Conservation (phyloP, 192 early-diverging fungal genomes). For the Backusella parvicylindrica region DNA sequence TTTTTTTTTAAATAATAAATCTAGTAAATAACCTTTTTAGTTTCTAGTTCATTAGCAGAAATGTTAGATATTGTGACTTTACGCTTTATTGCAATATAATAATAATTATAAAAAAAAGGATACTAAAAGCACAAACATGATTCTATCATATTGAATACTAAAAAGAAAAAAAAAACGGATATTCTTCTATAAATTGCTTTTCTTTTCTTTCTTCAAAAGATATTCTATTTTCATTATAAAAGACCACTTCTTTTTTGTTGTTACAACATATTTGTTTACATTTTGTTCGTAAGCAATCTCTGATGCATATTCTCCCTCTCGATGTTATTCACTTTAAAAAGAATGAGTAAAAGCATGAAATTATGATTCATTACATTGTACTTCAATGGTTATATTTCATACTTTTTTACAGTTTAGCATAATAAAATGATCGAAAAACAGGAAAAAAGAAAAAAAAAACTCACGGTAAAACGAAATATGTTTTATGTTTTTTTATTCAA, state of each 20-base stretch:
- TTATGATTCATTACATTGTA: too few relatives aligned
- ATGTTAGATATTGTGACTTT: not conserved
- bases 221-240: not conserved
- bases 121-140: not conserved
- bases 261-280: not conserved
- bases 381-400: too few relatives aligned
- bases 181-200: not conserved
- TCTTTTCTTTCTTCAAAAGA: not conserved
- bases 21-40: not conserved
- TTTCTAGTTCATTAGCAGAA: not conserved
- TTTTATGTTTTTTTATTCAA: not conserved
- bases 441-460: not conserved
- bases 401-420: not conserved
- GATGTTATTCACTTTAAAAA: too few relatives aligned
- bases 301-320: not conserved
- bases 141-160: not conserved
- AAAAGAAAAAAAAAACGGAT: not conserved
- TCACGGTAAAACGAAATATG: not conserved
- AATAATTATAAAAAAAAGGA: not conserved
- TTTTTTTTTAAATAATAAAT: too few relatives aligned
- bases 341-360: not conserved
- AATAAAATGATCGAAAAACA: not conserved
- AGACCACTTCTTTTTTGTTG: not conserved
- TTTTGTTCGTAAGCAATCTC: not conserved
- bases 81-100: not conserved